A percentile compares a stretch with the other conserved stretches of the same genome.
Conservation (phyloP, 139 green algal genomes). For the Micractinium conductrix region DNA sequence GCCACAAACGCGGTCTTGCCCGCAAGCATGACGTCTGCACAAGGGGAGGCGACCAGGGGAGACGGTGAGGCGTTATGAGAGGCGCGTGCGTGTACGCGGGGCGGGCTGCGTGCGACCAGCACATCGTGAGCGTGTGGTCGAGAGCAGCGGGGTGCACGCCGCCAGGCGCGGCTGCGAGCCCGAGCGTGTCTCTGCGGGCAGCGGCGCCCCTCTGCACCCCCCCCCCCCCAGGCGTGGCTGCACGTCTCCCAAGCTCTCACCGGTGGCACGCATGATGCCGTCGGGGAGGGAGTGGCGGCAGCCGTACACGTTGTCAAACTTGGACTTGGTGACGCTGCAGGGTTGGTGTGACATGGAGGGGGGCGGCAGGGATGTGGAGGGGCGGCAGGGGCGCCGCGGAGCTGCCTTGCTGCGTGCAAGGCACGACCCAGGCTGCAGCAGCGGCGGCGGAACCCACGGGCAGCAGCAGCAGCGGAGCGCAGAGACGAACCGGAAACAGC, state of each 20-base stretch:
- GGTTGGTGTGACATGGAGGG: no score
- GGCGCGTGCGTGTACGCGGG: not conserved
- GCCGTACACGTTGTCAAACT: slow-evolving; percentile 99
- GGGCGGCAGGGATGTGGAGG: no score
- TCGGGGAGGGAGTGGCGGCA: slow-evolving; percentile 99
- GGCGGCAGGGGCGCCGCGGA: no score
- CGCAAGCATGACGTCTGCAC: slow-evolving; percentile 39
- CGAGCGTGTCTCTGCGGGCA: not conserved
- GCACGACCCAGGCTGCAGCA: no score
- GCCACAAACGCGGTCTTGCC: slow-evolving; percentile 77
- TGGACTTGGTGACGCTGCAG: slow-evolving; percentile 99
- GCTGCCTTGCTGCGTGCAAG: no score
- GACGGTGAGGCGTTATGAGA: not conserved
- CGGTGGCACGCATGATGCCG: slow-evolving; percentile 99
- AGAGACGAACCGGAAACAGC: no score
- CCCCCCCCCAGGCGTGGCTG: not conserved
- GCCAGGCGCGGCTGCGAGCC: not conserved
- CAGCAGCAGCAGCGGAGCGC: no score
- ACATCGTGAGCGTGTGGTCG: not conserved
- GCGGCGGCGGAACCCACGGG: no score
- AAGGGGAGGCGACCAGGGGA: not conserved
- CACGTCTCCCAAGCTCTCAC: not conserved
- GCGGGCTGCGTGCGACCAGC: slow-evolving; percentile 64
- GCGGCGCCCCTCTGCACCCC: no score
- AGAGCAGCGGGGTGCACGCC: not conserved